Conservation (phyloP, 2,329 filamentous ascomycete species). For the Bertia moriformis region DNA sequence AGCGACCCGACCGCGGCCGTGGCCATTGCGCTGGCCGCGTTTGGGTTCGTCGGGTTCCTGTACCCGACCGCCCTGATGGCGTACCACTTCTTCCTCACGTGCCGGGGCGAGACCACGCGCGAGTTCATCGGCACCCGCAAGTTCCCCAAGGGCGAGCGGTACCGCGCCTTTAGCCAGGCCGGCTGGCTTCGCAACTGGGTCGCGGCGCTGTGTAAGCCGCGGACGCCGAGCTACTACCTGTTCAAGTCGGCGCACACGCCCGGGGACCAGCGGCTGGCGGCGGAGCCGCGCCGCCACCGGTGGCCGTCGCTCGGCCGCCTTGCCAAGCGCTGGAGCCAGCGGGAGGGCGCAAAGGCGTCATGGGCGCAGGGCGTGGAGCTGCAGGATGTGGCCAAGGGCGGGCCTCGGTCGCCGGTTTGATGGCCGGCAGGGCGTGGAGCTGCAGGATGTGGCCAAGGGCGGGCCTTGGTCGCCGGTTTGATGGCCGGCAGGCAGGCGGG, state of each 20-base stretch:
- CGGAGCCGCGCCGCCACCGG: no score
- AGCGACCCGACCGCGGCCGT: no score
- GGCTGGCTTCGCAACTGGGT: constrained; percentile 65
- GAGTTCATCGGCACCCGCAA: constrained; percentile 96
- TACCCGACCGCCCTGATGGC: constrained; percentile 74
- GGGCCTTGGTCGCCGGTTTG: no score
- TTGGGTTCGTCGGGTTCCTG: constrained; percentile 56
- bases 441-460: no score
- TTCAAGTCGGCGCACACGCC: constrained; percentile 67
- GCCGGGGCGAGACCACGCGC: constrained; percentile 80
- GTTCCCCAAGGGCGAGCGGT: constrained; percentile 80
- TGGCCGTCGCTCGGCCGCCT: constrained; percentile 1
- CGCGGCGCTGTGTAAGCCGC: constrained; percentile 66
- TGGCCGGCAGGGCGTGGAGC: no score
- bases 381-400: no score
- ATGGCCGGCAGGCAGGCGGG: no score
- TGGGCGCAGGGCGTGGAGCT: no score
- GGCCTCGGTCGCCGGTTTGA: no score
- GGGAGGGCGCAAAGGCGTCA: no score
- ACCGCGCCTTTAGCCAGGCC: constrained; percentile 75
- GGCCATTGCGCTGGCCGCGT: constrained; percentile 78
- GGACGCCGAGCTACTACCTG: constrained; percentile 74
- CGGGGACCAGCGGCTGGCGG: constrained; percentile 79
- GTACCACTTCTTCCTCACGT: constrained; percentile 86
- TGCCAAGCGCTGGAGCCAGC: no score